Evolutionary conservation across 768 basidiomycete genomes (phyloP).

Genomic region (Leccinum ochraceum): DNA sequence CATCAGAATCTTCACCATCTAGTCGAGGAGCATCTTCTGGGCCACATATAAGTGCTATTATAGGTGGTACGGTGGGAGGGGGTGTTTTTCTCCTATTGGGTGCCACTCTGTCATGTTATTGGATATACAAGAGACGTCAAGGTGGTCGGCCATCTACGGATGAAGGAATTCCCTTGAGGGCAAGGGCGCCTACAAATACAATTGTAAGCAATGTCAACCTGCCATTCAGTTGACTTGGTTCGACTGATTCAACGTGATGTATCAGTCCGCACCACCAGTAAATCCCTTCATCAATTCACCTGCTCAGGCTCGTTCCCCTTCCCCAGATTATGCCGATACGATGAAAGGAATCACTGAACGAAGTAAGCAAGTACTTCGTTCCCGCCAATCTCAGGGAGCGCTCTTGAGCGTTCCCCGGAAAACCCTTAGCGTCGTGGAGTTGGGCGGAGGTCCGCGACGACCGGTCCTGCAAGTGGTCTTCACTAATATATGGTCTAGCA

Average conservation of each 20-base stretch:
- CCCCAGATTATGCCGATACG: not conserved
- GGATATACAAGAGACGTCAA: not conserved
- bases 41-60: conserved; percentile 3
- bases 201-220: not conserved
- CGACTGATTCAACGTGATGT: not conserved
- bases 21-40: not conserved
- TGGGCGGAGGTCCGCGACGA: no score
- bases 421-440: not conserved
- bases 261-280: not conserved
- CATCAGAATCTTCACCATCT: not conserved
- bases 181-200: not conserved
- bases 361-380: not conserved
- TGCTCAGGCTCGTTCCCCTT: not conserved
- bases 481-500: not conserved
- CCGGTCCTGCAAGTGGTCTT: no score
- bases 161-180: not conserved
- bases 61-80: conserved; percentile 10
- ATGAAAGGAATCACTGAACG: not conserved
- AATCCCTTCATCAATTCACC: not conserved
- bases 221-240: not conserved
- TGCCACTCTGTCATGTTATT: not conserved
- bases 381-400: not conserved
- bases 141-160: not conserved
- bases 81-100: not conserved
- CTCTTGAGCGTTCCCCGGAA: no score